A percentile compares a stretch with the other conserved stretches of the same genome.
Conservation (phyloP, 2,329 filamentous ascomycete genomes). For the Fusarium austroafricanum region DNA sequence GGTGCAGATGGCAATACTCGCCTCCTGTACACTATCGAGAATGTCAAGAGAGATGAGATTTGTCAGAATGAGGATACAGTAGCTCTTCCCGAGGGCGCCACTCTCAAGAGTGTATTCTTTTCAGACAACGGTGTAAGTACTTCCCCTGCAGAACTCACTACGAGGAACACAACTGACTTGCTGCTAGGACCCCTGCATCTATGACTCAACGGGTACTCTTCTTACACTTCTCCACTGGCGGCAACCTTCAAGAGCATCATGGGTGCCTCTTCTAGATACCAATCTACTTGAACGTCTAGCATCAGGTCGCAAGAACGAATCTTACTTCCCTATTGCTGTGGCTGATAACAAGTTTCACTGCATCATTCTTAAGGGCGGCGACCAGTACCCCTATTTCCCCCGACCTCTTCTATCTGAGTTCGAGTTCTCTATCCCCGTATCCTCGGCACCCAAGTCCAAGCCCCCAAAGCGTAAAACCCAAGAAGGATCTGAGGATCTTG, state of each 20-base stretch:
- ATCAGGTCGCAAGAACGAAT: conserved; percentile 86
- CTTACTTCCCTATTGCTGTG: conserved; percentile 95
- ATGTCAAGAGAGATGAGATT: conserved; percentile 92
- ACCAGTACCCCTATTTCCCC: conserved; percentile 93
- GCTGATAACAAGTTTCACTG: conserved; percentile 95
- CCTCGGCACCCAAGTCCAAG: conserved; percentile 59
- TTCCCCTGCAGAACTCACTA: neutral
- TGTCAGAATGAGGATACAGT: conserved; percentile 95
- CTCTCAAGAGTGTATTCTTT: conserved; percentile 87
- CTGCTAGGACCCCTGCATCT: conserved; percentile 88
- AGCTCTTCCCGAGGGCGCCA: conserved; percentile 79
- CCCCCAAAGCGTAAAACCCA: conserved; percentile 49
- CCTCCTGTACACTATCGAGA: conserved; percentile 91
- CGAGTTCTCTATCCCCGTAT: conserved; percentile 86
- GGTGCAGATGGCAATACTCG: conserved; percentile 81
- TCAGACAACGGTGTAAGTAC: conserved; percentile 83
- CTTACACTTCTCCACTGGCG: conserved; percentile 93
- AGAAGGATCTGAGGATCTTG: conserved; percentile 48
- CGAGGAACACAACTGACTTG: conserved; percentile 8
- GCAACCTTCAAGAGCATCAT: conserved; percentile 82
- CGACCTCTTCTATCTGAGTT: conserved; percentile 92
- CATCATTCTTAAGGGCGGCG: conserved; percentile 97
- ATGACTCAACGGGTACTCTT: conserved; percentile 90
- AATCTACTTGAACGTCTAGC: conserved; percentile 83
- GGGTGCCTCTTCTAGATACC: conserved; percentile 94